phyloP scores from a whole-genome alignment of 1,284 basidiomycete species.

The Spongispora temasekensis region DNA sequence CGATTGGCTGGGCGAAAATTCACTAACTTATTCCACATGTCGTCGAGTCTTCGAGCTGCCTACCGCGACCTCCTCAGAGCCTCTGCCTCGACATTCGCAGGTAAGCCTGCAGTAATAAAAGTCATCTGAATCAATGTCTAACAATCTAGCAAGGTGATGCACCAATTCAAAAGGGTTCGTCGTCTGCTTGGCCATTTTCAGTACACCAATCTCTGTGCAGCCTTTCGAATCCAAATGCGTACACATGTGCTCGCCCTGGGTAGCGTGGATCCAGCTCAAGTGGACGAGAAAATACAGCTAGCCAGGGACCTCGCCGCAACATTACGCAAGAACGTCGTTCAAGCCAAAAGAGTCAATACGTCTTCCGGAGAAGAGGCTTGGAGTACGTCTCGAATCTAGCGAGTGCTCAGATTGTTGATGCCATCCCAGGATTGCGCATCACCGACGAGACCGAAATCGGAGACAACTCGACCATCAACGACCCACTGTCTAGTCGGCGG shows the following conservation, averaged over 20 bases:
- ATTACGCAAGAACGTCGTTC: conserved; percentile 71
- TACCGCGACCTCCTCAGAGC: conserved; percentile 71
- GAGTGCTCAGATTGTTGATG: conserved; percentile 4
- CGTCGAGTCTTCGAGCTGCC: conserved; percentile 51
- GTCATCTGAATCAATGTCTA: neutral
- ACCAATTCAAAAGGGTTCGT: conserved; percentile 51
- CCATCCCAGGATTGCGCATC: conserved; percentile 54
- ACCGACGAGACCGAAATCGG: conserved; percentile 75
- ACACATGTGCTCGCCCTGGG: conserved; percentile 46
- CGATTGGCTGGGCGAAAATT: conserved; percentile 20
- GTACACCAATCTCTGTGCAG: conserved; percentile 38
- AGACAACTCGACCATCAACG: conserved; percentile 70
- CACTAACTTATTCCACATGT: conserved; percentile 36
- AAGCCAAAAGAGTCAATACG: conserved; percentile 50
- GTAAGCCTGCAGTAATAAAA: too few relatives aligned
- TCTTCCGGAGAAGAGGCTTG: conserved; percentile 48
- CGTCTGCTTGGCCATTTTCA: conserved; percentile 5
- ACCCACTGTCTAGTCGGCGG: conserved; percentile 49
- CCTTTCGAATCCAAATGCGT: conserved; percentile 69
- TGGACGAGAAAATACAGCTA: conserved; percentile 54
- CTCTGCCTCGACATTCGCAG: conserved; percentile 63
- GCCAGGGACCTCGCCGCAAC: conserved; percentile 68
- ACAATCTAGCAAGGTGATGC: conserved; percentile 49
- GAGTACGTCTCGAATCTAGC: conserved; percentile 43
- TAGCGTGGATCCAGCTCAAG: conserved; percentile 46